Evolutionary conservation across 1,139 yeast genomes (phyloP).

Genomic region (Nakaseomyces glabratus): DNA sequence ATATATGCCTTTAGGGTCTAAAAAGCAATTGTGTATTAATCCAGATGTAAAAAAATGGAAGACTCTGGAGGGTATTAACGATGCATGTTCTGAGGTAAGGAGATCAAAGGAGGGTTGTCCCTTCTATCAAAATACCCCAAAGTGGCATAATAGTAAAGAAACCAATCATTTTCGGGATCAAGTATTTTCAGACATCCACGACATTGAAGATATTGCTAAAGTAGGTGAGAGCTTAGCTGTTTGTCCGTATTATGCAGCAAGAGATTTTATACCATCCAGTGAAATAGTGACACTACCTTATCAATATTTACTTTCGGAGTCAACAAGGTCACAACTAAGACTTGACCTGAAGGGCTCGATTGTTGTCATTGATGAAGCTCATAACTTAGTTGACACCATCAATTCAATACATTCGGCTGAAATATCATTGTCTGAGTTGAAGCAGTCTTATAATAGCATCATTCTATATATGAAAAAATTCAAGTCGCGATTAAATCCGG

Average conservation of each 20-base stretch:
- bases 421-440: slow-evolving; percentile 45
- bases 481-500: slow-evolving; percentile 54
- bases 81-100: slow-evolving; percentile 72
- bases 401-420: slow-evolving; percentile 58
- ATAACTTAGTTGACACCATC: slow-evolving; percentile 72
- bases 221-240: slow-evolving; percentile 50
- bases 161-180: slow-evolving; percentile 49
- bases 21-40: slow-evolving; percentile 79
- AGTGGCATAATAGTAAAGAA: slow-evolving; percentile 27
- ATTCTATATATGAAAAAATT: slow-evolving; percentile 52
- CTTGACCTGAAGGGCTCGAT: slow-evolving; percentile 55
- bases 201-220: slow-evolving; percentile 68
- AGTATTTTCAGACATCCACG: slow-evolving; percentile 54
- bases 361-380: slow-evolving; percentile 88
- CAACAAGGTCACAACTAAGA: slow-evolving; percentile 53
- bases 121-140: slow-evolving; percentile 33
- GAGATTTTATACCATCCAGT: slow-evolving; percentile 46
- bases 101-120: slow-evolving; percentile 44
- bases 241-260: slow-evolving; percentile 78
- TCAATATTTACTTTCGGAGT: slow-evolving; percentile 60
- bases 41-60: slow-evolving; percentile 44
- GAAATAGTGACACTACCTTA: slow-evolving; percentile 83
- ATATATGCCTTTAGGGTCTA: slow-evolving; percentile 65
- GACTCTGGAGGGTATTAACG: slow-evolving; percentile 57
- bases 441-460: slow-evolving; percentile 35